A percentile compares a stretch with the other conserved stretches of the same genome.
Evolutionary conservation across 1,139 yeast genomes (phyloP).

Genomic region (Arxiozyma bovina): DNA sequence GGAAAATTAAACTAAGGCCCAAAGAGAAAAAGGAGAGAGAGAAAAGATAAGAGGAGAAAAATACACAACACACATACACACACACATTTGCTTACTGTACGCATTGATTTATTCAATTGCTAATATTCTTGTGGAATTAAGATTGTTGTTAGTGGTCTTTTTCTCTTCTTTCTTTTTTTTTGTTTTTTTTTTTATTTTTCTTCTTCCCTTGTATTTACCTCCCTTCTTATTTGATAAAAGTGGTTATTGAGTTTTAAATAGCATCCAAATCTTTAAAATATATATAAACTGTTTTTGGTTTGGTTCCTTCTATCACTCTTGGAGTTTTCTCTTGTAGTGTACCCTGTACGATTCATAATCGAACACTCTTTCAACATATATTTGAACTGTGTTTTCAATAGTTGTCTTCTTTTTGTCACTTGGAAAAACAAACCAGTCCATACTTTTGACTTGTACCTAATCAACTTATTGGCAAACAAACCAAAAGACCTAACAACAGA

Average conservation of each 20-base stretch:
- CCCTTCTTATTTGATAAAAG: conserved; percentile 1
- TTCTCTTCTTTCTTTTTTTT: not conserved
- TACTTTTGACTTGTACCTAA: not conserved
- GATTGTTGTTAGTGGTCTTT: not conserved
- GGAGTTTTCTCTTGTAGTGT: not conserved
- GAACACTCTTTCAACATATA: no score
- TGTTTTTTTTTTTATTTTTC: no score
- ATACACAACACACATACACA: no score
- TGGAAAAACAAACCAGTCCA: not conserved
- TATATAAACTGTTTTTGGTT: not conserved
- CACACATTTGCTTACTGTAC: no score
- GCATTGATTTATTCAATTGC: no score
- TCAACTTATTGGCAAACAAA: not conserved
- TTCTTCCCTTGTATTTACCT: not conserved
- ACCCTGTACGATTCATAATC: no score
- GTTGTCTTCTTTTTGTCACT: no score
- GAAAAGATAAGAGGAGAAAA: no score
- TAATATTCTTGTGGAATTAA: not conserved
- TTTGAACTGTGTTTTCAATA: no score
- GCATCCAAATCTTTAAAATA: not conserved
- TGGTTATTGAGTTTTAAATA: no score
- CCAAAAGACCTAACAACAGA: not conserved
- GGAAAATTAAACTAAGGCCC: no score
- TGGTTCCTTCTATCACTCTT: not conserved
- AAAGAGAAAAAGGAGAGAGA: no score